Base-by-base conservation (phyloP, 2,329 filamentous ascomycete genomes). In the Davidsoniella eucalypti region DNA sequence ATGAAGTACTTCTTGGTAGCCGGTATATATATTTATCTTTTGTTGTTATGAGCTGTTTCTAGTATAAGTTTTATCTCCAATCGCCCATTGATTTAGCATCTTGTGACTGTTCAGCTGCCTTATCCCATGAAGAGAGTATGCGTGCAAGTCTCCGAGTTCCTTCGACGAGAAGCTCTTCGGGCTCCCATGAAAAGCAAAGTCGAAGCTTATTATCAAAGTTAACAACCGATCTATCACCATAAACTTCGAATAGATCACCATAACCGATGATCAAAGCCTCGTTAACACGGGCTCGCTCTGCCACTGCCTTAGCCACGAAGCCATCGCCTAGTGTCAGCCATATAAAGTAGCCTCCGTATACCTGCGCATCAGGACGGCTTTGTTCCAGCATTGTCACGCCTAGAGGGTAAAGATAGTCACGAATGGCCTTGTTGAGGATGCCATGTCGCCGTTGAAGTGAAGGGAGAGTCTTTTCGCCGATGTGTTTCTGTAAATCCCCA, bases 261-360 rank as follows among this genome's bases (percentile, higher is more conserved):
- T 73, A 69, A 21, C 80, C 83, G 18, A 92, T 68, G 23, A 79
- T 70, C 51, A 93, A 62, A 44, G 78, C 76, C 61, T 84, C 80
- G 50, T 81, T 74, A 18, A 68, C 64, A 58, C 72, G 66, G 14
- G 80, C 80, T 38, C 68, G 67, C 56, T 70, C 64, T 5, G 75
- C 75, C 29, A 87, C 67, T 6, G 71, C 69, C 29, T 65, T 77
- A 7, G 70, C 67, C 49, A 82, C 65, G 2, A 67, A 42, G 50
- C 55, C 62, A 1, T 61, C 55, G 0, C 80, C 79, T 4, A 94
- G 63, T 1, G 69, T 71, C 23, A 93, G 63, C 87, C 87, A 94
- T 44, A 94, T 68, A 61, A 94, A 94, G 61, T 90, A 94, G 0
- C 87, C 87, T 0, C 87, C 87, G 26, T 80, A 82, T 2, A 80